Percentiles rank a stretch among this genome's conserved stretches.
Conservation (phyloP, 768 basidiomycete species). For the Floccularia luteovirens region DNA sequence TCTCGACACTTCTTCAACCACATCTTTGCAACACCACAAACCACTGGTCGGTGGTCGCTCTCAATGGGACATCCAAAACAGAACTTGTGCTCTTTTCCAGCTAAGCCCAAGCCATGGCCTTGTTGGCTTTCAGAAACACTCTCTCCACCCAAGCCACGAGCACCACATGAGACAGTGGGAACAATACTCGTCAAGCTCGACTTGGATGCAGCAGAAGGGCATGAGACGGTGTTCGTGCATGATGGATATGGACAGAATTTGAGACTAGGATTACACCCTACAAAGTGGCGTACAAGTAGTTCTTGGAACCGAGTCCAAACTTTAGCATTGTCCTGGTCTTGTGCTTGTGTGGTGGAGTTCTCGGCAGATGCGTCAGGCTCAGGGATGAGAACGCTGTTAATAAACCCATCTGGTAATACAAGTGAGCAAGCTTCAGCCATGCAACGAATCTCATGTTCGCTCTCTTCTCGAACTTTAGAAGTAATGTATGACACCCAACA, state of each 20-base stretch:
- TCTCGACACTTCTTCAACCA: conserved; percentile 98
- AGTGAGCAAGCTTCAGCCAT: conserved; percentile 75
- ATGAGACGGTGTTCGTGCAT: conserved; percentile 92
- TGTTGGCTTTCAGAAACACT: conserved; percentile 22
- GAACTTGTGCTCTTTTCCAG: conserved; percentile 63
- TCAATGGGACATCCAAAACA: conserved; percentile 94
- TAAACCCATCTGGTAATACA: conserved; percentile 56
- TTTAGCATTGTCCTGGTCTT: conserved; percentile 35
- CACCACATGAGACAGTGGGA: conserved; percentile 84
- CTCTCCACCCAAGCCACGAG: conserved; percentile 35
- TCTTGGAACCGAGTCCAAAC: conserved; percentile 73
- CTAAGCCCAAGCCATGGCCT: conserved; percentile 18
- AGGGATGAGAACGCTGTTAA: conserved; percentile 43
- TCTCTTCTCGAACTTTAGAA: conserved; percentile 80
- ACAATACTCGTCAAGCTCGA: conserved; percentile 70
- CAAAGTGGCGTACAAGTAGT: conserved; percentile 85
- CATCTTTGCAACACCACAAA: conserved; percentile 82
- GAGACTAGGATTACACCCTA: conserved; percentile 72
- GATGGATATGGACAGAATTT: conserved; percentile 95
- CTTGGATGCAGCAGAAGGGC: conserved; percentile 73
- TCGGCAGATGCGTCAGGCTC: conserved; percentile 15
- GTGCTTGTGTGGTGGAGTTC: conserved; percentile 13
- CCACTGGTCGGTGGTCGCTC: conserved; percentile 85
- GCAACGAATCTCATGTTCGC: conserved; percentile 65
- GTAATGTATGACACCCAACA: conserved; percentile 81